Percentiles rank a stretch among this genome's conserved stretches.
Conservation (phyloP, 495 filamentous ascomycete species). For the Lepidopterella palustris region DNA sequence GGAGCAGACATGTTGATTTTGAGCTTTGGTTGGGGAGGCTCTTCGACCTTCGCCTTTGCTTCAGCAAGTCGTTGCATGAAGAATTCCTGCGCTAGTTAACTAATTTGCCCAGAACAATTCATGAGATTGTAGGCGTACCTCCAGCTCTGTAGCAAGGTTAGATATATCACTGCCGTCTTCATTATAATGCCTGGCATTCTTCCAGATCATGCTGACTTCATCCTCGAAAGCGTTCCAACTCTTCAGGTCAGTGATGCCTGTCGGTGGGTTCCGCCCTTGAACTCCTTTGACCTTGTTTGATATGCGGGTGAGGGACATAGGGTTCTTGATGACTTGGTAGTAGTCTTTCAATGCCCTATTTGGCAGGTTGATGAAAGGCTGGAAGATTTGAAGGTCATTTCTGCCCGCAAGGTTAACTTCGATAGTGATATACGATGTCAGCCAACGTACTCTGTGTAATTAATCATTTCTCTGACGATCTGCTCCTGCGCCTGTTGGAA, state of each 20-base stretch:
- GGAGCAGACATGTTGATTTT: slow-evolving; percentile 58
- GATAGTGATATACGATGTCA: slow-evolving; percentile 9
- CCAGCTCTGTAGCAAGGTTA: slow-evolving; percentile 61
- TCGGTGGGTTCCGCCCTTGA: slow-evolving; percentile 55
- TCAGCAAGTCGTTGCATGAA: slow-evolving; percentile 60
- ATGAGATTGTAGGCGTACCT: slow-evolving; percentile 46
- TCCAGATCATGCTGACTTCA: slow-evolving; percentile 70
- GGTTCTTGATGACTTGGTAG: slow-evolving; percentile 66
- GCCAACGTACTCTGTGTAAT: slow-evolving; percentile 32
- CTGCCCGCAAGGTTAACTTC: slow-evolving; percentile 24
- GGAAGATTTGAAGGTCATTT: slow-evolving; percentile 51
- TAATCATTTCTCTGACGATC: slow-evolving; percentile 62
- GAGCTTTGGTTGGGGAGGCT: slow-evolving; percentile 65
- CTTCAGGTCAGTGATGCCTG: slow-evolving; percentile 64
- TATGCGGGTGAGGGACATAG: slow-evolving; percentile 62
- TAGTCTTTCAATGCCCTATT: slow-evolving; percentile 61
- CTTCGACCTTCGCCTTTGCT: slow-evolving; percentile 53
- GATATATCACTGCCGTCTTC: slow-evolving; percentile 79
- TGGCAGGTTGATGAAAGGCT: slow-evolving; percentile 61
- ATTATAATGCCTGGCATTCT: slow-evolving; percentile 81
- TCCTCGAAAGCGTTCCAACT: slow-evolving; percentile 75
- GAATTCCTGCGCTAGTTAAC: slow-evolving; percentile 45
- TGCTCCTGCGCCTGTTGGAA: slow-evolving; percentile 80
- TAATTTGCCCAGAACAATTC: not conserved
- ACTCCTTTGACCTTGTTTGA: slow-evolving; percentile 65